These are phyloP conservation scores for Apiospora phragmitis DNA, from an alignment of 2,329 filamentous ascomycete genomes.

Conservation along the genomic window DNA sequence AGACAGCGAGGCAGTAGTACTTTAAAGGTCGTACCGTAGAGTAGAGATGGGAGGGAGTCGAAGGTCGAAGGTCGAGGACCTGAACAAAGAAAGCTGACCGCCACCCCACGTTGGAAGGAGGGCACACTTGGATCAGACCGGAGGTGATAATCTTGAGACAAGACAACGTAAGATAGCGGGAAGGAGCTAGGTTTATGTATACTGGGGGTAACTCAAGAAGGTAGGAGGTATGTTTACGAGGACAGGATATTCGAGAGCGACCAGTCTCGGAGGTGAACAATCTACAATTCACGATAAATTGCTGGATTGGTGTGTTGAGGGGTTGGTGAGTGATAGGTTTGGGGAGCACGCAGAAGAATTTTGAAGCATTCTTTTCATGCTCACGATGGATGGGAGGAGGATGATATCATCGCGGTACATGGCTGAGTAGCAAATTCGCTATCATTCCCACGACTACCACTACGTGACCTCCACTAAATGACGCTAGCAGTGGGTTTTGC, in stretches of 20 bases:
- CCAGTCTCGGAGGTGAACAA: background rate
- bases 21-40: background rate
- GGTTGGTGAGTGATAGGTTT: background rate
- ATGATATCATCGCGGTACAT: slow-evolving; percentile 12
- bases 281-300: background rate
- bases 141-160: background rate
- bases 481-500: slow-evolving; percentile 11
- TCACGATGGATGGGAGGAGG: background rate
- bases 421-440: background rate
- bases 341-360: background rate
- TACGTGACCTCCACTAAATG: slow-evolving; percentile 8
- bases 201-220: background rate
- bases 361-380: background rate
- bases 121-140: background rate
- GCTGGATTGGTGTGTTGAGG: background rate
- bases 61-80: background rate
- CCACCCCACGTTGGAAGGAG: slow-evolving; percentile 8
- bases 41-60: background rate
- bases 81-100: slow-evolving; percentile 7
- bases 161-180: slow-evolving; percentile 1
- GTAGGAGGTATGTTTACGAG: background rate
- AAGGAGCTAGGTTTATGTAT: background rate
- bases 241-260: background rate
- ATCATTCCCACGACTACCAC: background rate
- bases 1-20: background rate